Evolutionary conservation across 345 rosid genomes (phyloP), one percentile per base, ranked within the genome.

Genomic region (Populus tremula): DNA sequence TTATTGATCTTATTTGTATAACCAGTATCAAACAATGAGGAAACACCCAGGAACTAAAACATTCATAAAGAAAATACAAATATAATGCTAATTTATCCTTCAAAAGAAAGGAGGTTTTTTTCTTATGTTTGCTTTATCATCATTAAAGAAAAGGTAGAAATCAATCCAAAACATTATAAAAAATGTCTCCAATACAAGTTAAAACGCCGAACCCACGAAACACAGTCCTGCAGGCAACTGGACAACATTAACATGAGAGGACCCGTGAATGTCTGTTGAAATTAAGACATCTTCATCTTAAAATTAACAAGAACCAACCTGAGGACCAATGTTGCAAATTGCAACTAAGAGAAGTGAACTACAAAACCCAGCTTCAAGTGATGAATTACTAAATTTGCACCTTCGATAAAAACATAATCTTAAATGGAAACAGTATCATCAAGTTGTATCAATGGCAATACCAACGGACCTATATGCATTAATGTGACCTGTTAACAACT

Each of bases 151-250:
- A 20, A 39, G 31, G 62, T 25, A 72, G 81, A 72, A 74, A 76
- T 50, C 39, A 72, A 82, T 81, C 77, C 87, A 82, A 85, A 77
- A 79, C 84, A 85, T 83, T 83, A 85, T 74, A 82, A 80, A 84
- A 71, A 67, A 50, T 83, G 81, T 86, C 88, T 86, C 88, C 93
- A 47, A 80, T 78, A 88, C 73, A 87, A 74, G 88, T 85, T 83
- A 86, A 90, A 89, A 85, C 67, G 79, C 82, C 77, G 77, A 90
- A 88, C 87, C 90, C 89, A 70, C 84, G 86, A 67, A 76, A 86
- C 67, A 89, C 70, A 84, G 81, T 82, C 98, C 95, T 87, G 94
- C 93, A 91, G 86, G 85, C 90, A 91, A 88, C 93, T 90, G 84
- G 85, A 90, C 71, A 17, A 80, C 86, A 96, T 89, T 84, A 91